Conservation (phyloP, 169 alveolate species). For the Cyclospora cayetanensis region DNA sequence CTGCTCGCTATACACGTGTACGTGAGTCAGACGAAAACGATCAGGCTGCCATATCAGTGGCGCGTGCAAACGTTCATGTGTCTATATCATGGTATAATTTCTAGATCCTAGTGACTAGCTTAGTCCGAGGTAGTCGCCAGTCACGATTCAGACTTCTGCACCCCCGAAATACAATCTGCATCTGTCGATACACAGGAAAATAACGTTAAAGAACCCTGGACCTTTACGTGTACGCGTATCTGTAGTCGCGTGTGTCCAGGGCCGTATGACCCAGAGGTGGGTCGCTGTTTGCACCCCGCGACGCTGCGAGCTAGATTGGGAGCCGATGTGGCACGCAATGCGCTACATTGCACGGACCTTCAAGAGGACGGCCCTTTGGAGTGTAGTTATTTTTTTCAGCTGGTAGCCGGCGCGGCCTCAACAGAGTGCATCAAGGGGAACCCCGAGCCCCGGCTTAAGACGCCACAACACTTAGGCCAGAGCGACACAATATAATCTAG, state of each 20-base stretch:
- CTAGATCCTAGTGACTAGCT: too few relatives aligned
- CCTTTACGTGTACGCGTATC: neutral
- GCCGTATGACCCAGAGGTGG: slow-evolving; percentile 92
- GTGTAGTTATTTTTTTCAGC: slow-evolving; percentile 70
- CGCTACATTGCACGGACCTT: slow-evolving; percentile 93
- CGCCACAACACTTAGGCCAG: neutral
- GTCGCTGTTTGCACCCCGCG: slow-evolving; percentile 84
- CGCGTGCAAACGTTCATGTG: too few relatives aligned
- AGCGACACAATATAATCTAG: neutral
- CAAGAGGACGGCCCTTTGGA: slow-evolving; percentile 91
- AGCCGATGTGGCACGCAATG: slow-evolving; percentile 87
- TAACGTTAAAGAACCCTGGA: too few relatives aligned
- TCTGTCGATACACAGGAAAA: too few relatives aligned
- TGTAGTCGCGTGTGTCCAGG: slow-evolving; percentile 77
- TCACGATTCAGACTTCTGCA: too few relatives aligned
- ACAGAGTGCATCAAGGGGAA: too few relatives aligned
- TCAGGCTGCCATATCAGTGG: too few relatives aligned
- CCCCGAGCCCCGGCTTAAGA: neutral
- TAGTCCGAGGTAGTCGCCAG: too few relatives aligned
- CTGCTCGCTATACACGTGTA: too few relatives aligned
- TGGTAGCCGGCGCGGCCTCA: neutral
- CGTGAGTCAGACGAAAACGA: too few relatives aligned
- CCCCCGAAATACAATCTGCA: too few relatives aligned
- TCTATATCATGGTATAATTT: too few relatives aligned
- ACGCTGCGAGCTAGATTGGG: slow-evolving; percentile 93